phyloP scores from a whole-genome alignment of 352 stramenopile species.

The Lagenidium sp. region DNA sequence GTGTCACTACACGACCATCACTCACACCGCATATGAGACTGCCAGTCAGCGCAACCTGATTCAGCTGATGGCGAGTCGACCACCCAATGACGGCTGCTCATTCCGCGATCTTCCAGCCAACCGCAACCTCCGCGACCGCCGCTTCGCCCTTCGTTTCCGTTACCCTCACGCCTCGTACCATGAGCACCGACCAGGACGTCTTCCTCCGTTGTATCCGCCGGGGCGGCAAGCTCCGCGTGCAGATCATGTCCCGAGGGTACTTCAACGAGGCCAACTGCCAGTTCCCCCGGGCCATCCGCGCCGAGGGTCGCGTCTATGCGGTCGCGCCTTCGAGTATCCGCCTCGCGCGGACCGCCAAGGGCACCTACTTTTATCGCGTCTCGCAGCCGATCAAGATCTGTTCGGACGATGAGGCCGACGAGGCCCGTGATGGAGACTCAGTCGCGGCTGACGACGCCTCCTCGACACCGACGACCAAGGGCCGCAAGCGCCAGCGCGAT shows the following conservation, averaged over 20 bases:
- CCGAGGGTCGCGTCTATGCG: constrained; percentile 3
- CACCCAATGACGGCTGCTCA: no score
- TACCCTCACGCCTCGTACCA: no score
- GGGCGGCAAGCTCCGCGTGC: constrained; percentile 9
- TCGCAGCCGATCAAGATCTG: constrained; percentile 9
- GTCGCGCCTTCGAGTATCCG: constrained; percentile 6
- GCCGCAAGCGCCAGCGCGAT: not conserved
- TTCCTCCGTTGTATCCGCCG: constrained; percentile 5
- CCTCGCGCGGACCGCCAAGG: not conserved
- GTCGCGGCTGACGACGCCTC: not conserved
- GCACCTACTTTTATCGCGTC: constrained; percentile 10
- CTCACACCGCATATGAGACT: no score
- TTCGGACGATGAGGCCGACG: not conserved
- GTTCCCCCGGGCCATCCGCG: constrained; percentile 11
- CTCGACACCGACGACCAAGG: not conserved
- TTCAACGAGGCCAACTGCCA: constrained; percentile 12
- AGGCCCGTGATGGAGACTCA: not conserved
- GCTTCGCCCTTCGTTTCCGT: no score
- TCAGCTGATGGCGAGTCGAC: no score
- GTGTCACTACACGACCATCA: no score
- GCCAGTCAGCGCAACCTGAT: no score
- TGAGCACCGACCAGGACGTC: constrained; percentile 1
- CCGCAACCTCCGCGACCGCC: no score
- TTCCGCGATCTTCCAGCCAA: no score
- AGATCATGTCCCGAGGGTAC: constrained; percentile 8